Percentiles rank a stretch among this genome's conserved stretches.
Evolutionary conservation across 108 stramenopile genomes (phyloP).

Genomic region (Cyclostephanos invisitatus): DNA sequence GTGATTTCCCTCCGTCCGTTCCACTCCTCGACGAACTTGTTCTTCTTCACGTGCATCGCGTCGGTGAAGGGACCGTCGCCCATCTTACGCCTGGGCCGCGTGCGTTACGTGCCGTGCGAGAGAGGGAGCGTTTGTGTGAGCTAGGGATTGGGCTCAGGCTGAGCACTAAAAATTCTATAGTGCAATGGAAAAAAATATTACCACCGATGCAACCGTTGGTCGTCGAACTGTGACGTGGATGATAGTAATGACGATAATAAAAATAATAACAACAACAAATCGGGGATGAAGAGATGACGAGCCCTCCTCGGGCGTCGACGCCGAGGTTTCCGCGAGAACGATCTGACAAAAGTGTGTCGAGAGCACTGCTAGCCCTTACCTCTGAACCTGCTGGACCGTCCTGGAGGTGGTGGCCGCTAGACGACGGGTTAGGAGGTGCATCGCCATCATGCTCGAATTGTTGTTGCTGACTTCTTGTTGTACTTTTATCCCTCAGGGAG

Average conservation of each 20-base stretch:
- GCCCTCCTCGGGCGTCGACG: background rate
- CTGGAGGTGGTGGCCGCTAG: constrained; percentile 5
- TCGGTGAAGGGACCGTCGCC: constrained; percentile 76
- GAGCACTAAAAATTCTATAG: too few relatives aligned
- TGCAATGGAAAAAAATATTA: too few relatives aligned
- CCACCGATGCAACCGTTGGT: too few relatives aligned
- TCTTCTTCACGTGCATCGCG: constrained; percentile 77
- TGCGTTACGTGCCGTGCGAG: too few relatives aligned
- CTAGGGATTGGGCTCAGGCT: too few relatives aligned
- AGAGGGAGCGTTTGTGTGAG: too few relatives aligned
- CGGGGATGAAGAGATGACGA: background rate
- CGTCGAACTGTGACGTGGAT: too few relatives aligned
- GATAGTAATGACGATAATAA: background rate
- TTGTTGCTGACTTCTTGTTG: too few relatives aligned
- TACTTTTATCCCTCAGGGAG: background rate
- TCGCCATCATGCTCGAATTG: constrained; percentile 4
- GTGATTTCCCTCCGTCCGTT: constrained; percentile 86
- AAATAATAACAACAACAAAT: background rate
- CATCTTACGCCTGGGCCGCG: constrained; percentile 60
- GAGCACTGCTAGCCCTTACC: constrained; percentile 23
- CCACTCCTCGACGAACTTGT: constrained; percentile 88
- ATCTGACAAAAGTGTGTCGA: too few relatives aligned
- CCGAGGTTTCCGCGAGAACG: background rate
- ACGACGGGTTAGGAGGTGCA: background rate
- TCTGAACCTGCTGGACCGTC: constrained; percentile 17